Conservation (phyloP, 2,329 filamentous ascomycete species). For the Aaosphaeria pasadenensis region DNA sequence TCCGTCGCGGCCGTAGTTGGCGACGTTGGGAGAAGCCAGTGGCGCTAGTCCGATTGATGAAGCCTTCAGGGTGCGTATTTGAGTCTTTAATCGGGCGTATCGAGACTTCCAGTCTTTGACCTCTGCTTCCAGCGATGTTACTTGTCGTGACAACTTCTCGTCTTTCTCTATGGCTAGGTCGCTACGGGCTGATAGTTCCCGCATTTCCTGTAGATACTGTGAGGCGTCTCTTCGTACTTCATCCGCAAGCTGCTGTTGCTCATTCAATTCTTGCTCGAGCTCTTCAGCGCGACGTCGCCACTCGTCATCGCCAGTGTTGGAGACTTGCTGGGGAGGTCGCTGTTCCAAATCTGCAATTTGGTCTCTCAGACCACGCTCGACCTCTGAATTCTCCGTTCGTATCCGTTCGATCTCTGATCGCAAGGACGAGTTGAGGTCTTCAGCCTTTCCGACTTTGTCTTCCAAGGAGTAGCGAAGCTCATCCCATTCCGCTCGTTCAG, state of each 20-base stretch:
- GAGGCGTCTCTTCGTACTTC: constrained; percentile 83
- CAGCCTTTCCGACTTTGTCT: constrained; percentile 68
- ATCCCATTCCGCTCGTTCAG: constrained; percentile 70
- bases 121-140: constrained; percentile 75
- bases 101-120: constrained; percentile 87
- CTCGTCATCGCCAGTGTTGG: constrained; percentile 20
- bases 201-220: constrained; percentile 85
- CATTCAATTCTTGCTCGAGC: constrained; percentile 60
- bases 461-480: constrained; percentile 67
- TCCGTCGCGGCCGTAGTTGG: constrained; percentile 62
- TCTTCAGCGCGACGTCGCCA: constrained; percentile 40
- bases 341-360: constrained; percentile 56
- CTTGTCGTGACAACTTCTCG: constrained; percentile 70
- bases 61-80: constrained; percentile 75
- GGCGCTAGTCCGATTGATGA: constrained; percentile 74
- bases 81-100: constrained; percentile 84
- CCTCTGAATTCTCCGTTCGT: constrained; percentile 63
- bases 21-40: constrained; percentile 58
- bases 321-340: constrained; percentile 13
- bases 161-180: constrained; percentile 78
- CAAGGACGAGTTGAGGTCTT: constrained; percentile 74
- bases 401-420: constrained; percentile 75
- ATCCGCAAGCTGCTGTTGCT: constrained; percentile 80
- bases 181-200: constrained; percentile 75
- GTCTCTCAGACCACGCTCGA: constrained; percentile 61